phyloP scores from a whole-genome alignment of 495 filamentous ascomycete species.

The Venustampulla echinocandica region DNA sequence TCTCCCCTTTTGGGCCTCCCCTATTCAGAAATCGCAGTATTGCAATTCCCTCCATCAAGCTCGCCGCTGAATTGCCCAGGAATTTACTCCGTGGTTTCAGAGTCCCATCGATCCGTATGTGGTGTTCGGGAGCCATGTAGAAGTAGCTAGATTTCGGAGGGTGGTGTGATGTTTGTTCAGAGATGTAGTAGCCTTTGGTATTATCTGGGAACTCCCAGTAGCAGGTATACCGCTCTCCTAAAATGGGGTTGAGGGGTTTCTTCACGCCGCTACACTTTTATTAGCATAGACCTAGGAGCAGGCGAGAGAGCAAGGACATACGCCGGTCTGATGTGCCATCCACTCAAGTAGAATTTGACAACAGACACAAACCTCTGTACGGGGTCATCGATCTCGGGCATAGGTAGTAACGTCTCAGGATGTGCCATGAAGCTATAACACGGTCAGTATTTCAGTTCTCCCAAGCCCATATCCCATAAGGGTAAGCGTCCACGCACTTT shows the following conservation, averaged over 20 bases:
- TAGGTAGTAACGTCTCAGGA: slow-evolving; percentile 86
- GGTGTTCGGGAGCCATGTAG: slow-evolving; percentile 92
- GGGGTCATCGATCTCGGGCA: slow-evolving; percentile 82
- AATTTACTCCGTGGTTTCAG: slow-evolving; percentile 96
- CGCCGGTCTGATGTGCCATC: slow-evolving; percentile 98
- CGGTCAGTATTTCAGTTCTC: slow-evolving; percentile 17
- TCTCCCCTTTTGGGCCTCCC: slow-evolving; percentile 61
- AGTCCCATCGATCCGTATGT: slow-evolving; percentile 92
- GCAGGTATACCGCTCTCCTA: slow-evolving; percentile 90
- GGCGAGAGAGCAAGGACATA: slow-evolving; percentile 37
- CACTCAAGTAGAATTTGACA: slow-evolving; percentile 94
- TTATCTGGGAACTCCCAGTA: slow-evolving; percentile 90
- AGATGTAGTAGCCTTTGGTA: slow-evolving; percentile 86
- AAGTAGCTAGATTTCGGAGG: slow-evolving; percentile 99
- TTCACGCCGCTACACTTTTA: slow-evolving; percentile 70
- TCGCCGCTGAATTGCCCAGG: slow-evolving; percentile 92
- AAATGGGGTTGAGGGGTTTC: slow-evolving; percentile 94
- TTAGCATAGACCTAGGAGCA: slow-evolving; percentile 2
- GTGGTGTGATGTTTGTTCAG: slow-evolving; percentile 96
- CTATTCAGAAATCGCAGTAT: slow-evolving; percentile 77
- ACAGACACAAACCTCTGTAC: slow-evolving; percentile 86
- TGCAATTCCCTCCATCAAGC: slow-evolving; percentile 95
- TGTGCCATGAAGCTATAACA: slow-evolving; percentile 91
- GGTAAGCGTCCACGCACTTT: slow-evolving; percentile 52
- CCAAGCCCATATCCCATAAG: neutral